Conservation (phyloP, 2,329 filamentous ascomycete species). For the Aspergillus fumigatiaffinis region DNA sequence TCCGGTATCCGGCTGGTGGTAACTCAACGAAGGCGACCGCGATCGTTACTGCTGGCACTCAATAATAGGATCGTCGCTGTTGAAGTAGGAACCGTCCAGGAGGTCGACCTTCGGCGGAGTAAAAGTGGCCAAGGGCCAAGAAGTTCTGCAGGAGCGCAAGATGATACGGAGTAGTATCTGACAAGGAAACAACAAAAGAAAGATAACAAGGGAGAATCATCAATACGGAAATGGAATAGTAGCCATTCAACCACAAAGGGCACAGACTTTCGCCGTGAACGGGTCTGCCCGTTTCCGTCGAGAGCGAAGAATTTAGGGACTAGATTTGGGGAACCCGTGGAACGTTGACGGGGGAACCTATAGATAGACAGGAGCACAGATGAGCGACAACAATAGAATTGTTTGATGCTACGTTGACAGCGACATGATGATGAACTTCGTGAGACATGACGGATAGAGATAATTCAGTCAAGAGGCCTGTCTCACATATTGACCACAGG, state of each 20-base stretch:
- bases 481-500: background rate
- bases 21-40: background rate
- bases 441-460: background rate
- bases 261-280: background rate
- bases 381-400: background rate
- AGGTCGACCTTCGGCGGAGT: background rate
- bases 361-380: background rate
- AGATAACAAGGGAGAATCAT: background rate
- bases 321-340: background rate
- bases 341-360: background rate
- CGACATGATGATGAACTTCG: background rate
- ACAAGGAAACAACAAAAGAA: background rate
- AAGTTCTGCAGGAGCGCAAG: background rate
- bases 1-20: background rate
- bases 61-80: background rate
- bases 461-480: too few species aligned
- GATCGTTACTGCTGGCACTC: background rate
- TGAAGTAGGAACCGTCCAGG: background rate
- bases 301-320: background rate
- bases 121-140: background rate
- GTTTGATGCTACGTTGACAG: background rate
- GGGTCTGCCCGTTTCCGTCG: background rate
- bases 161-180: background rate
- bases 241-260: background rate
- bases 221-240: background rate